Conservation (phyloP, 2,329 filamentous ascomycete species). For the Fusarium hainanense region DNA sequence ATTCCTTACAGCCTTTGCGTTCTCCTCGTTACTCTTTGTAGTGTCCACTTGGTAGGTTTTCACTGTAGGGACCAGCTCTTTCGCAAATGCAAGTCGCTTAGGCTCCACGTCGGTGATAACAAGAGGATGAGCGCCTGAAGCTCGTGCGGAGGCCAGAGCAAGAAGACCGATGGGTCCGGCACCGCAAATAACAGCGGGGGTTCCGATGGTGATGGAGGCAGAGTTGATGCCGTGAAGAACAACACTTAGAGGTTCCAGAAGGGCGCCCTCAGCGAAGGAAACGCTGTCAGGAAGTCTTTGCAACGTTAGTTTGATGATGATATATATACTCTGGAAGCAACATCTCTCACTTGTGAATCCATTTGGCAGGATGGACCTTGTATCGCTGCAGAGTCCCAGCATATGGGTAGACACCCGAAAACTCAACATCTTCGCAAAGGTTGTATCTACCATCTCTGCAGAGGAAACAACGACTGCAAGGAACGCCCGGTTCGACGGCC, state of each 20-base stretch:
- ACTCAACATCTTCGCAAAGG: constrained; percentile 70
- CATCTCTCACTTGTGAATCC: constrained; percentile 60
- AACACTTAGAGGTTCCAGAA: constrained; percentile 73
- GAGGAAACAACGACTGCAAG: constrained; percentile 69
- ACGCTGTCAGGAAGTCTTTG: constrained; percentile 64
- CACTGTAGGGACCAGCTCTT: constrained; percentile 64
- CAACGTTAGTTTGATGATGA: constrained; percentile 7
- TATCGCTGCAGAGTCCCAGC: constrained; percentile 70
- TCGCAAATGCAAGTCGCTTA: constrained; percentile 66
- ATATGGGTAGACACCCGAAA: constrained; percentile 71
- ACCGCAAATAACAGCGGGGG: constrained; percentile 67
- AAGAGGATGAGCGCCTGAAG: constrained; percentile 71
- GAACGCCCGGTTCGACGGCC: constrained; percentile 73
- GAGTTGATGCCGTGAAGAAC: constrained; percentile 69
- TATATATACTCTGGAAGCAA: neutral
- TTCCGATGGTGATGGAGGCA: constrained; percentile 64
- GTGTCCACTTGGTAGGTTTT: constrained; percentile 65
- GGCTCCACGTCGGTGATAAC: constrained; percentile 72
- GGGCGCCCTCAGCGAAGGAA: constrained; percentile 67
- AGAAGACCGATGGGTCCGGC: constrained; percentile 73
- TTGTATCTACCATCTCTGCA: constrained; percentile 71
- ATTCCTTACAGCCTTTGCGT: constrained; percentile 63
- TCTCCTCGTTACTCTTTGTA: constrained; percentile 58
- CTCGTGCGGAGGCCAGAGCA: constrained; percentile 66
- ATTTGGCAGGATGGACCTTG: constrained; percentile 70